Evolutionary conservation across 2,329 filamentous ascomycete genomes (phyloP), one percentile per base, ranked within the genome.

Genomic region (Paecilomyces sp.): DNA sequence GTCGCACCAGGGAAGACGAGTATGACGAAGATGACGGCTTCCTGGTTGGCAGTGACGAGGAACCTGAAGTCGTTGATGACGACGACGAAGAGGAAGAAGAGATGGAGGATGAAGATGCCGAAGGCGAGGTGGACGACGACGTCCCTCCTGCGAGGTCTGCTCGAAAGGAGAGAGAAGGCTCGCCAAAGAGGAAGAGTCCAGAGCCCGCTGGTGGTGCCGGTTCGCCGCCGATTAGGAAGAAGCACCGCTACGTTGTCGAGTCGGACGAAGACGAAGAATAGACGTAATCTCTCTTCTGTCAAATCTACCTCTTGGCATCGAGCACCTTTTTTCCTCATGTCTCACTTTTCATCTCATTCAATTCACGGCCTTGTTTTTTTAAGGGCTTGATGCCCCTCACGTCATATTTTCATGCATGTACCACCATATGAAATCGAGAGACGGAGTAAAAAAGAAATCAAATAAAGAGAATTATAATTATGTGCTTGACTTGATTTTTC

Each of bases 21-120:
- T 92, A 92, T 68, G 90, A 93, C 70, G 88, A 89, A 68, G 88
- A 90, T 55, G 90, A 92, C 68, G 89, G 88, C 57, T 93, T 93
- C 75, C 86, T 93, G 57, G 79, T 79, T 25, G 74, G 73, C 15
- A 79, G 77, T 54, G 79, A 81, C 56, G 79, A 81, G 66, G 79
- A 81, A 54, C 69, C 73, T 1, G 79, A 81, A 61, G 76, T 73
- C 15, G 78, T 74, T 8, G 74, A 74, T 25, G 77, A 77, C 24
- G 76, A 75, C 3, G 78, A 79, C 12, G 72, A 71, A 47, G 76
- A 77, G 54, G 74, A 76, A 22, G 70, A 73, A 24, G 66, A 75
- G 8, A 74, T 75, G 54, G 77, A 78, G 56, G 77, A 77, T 2
- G 76, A 78, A 60, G 78, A 81, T 62, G 77, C 76, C 9, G 77